These are phyloP conservation scores for Taphrina communis DNA, from an alignment of 1,139 yeast genomes.

Conservation along the genomic window DNA sequence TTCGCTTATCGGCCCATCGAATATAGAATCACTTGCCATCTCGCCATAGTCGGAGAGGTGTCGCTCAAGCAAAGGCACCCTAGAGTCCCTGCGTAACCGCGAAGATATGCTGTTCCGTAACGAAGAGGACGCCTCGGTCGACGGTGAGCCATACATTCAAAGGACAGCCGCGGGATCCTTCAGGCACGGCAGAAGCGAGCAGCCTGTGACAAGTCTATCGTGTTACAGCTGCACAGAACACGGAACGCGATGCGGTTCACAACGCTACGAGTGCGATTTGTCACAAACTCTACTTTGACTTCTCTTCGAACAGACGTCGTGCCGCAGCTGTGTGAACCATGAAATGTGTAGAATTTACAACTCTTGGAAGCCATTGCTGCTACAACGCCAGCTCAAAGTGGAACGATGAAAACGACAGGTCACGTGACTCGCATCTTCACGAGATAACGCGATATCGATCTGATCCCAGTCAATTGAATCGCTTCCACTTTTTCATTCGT, in stretches of 20 bases:
- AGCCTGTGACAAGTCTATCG: too few species aligned
- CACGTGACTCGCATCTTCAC: neutral
- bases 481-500: conserved; percentile 6
- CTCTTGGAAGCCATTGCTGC: neutral
- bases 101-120: neutral
- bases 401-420: neutral
- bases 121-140: neutral
- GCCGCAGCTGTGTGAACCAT: neutral
- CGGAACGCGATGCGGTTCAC: too few species aligned
- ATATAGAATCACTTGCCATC: conserved; percentile 43
- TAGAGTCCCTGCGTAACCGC: conserved; percentile 38
- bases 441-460: neutral
- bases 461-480: neutral
- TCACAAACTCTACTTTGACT: too few species aligned
- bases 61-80: conserved; percentile 37
- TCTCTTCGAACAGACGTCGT: neutral
- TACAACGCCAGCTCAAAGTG: neutral
- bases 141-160: conserved; percentile 22
- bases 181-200: too few species aligned
- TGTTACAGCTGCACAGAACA: too few species aligned
- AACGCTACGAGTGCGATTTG: too few species aligned
- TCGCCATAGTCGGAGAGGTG: conserved; percentile 38
- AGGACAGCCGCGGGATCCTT: neutral
- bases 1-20: conserved; percentile 43
- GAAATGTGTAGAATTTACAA: neutral